Base-by-base conservation (phyloP, 257 asterid genomes). In the Gardenia jasminoides region DNA sequence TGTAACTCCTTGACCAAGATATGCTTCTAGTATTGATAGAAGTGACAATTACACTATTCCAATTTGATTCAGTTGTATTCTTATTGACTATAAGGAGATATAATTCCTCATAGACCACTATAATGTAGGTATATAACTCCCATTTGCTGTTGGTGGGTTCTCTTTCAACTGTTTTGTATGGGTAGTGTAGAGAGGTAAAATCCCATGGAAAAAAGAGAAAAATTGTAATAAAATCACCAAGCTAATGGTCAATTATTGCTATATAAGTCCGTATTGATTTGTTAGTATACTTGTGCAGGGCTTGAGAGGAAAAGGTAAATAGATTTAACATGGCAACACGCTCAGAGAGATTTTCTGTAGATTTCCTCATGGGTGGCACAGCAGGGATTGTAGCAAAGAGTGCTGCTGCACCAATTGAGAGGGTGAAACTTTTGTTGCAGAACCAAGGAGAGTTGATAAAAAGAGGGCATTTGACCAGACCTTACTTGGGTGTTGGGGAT, bases 341-440 rank as follows among this genome's bases (percentile, higher is more conserved):
- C 22, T 75, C 92, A 6, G 97, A 94, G 85, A 93, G 77, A 54
- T 94, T 94, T 80, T 91, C 94, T 0, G 87, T 84, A n/a, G 91
- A 94, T 84, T 94, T 94, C 72, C 43, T 91, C 30, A 92, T 94
- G 90, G 99, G 91, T 62, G 99, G 98, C 76, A 78, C 91, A 24
- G 96, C 97, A 66, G 99, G 96, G 47, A 73, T 91, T 78, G 72
- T 88, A n/a, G 89, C 99, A 48, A 96, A 93, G 85, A 89, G 92
- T 83, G 90, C 90, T 54, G 96, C 98, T 26, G 98, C 99, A 5
- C 99, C 99, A 43, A 93, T 96, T 70, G 99, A 96, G 88, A 89
- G 98, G 84, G 99, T 91, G 88, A 96, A 96, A 85, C 98, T 96
- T 78, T 84, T 96, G 87, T 87, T 96, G 91, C 99, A 96, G 88